Evolutionary conservation across 768 basidiomycete genomes (phyloP), one percentile per base, ranked within the genome.

Genomic region (Agaricus blazei): DNA sequence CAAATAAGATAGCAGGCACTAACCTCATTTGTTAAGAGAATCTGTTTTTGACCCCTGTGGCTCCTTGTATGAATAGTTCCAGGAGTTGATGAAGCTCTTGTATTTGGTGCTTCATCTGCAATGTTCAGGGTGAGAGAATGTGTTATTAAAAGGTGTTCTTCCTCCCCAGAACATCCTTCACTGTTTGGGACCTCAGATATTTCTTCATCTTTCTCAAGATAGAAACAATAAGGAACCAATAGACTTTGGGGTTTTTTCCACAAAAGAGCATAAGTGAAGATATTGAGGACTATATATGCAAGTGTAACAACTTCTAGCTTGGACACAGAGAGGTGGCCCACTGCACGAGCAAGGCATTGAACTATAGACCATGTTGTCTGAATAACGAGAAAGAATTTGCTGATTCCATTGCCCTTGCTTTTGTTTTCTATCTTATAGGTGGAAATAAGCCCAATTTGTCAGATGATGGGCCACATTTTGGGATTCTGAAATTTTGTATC

Each of bases 381-480:
- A 4, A 62, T 14, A 5, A 65, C 15, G n/a, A 65, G 58, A 12
- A 69, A 37, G 8, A 51, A 28, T 31, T 68, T 70, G 4, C 62
- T 47, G 8, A 70, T 56, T 8, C 48, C 48, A 26, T 68, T 61
- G 0, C 59, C 64, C 47, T 68, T 68, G 62, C 65, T 67, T 31
- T 59, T 61, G 61, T 68, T 61, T 9, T 46, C 38, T 44, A 70
- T 67, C 8, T 60, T 52, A 31, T 58, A 50, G 14, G 5, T 5
- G 31, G 31, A 31, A 31, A 31, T 31, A 9, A 31, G 31, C 9
- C 31, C 31, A 9, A 31, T 58, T 46, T 3, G 58, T 48, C 23
- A 3, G 4, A 9, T 6, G 31, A 31, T 15, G 24, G 31, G 4
- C 36, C 31, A 31, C 34, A 48, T 48, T 15, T 7, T 36, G 29